phyloP scores from a whole-genome alignment of 2,329 filamentous ascomycete genomes.

The Exophiala mesophila region DNA sequence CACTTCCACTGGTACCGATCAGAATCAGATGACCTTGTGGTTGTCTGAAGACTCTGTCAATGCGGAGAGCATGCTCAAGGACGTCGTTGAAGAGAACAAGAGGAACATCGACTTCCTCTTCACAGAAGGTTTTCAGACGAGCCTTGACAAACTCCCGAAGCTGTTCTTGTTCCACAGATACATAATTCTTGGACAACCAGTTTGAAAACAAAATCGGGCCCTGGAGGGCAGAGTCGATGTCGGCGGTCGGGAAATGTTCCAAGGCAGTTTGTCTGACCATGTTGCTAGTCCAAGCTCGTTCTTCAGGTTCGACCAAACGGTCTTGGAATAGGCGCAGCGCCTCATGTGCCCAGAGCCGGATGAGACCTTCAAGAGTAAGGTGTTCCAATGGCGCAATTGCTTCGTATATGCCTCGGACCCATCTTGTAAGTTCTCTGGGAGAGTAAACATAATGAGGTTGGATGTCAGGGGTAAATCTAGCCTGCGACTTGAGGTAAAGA shows the following conservation, averaged over 20 bases:
- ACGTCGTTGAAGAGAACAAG: slow-evolving; percentile 99
- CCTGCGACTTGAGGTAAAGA: slow-evolving; percentile 91
- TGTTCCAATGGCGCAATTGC: slow-evolving; percentile 88
- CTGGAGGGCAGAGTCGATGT: slow-evolving; percentile 80
- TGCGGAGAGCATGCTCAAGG: slow-evolving; percentile 93
- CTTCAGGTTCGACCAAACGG: slow-evolving; percentile 88
- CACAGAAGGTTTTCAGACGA: slow-evolving; percentile 94
- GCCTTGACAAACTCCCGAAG: slow-evolving; percentile 97
- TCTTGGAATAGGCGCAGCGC: slow-evolving; percentile 95
- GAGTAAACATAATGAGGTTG: slow-evolving; percentile 99
- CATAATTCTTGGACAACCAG: slow-evolving; percentile 98
- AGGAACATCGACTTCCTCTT: slow-evolving; percentile 98
- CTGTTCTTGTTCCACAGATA: slow-evolving; percentile 91
- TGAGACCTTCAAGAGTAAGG: slow-evolving; percentile 80
- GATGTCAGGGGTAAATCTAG: slow-evolving; percentile 90
- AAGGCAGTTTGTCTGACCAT: slow-evolving; percentile 79
- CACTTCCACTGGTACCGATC: slow-evolving; percentile 96
- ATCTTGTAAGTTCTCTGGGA: slow-evolving; percentile 93
- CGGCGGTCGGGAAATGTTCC: slow-evolving; percentile 91
- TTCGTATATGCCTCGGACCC: slow-evolving; percentile 96
- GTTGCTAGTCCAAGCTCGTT: slow-evolving; percentile 91
- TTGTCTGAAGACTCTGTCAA: slow-evolving; percentile 97
- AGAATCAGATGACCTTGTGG: slow-evolving; percentile 97
- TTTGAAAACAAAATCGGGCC: slow-evolving; percentile 98
- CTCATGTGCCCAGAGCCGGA: slow-evolving; percentile 98